Evolutionary conservation across 2,329 filamentous ascomycete genomes (phyloP).

Genomic region (Pezicula neosporulosa): DNA sequence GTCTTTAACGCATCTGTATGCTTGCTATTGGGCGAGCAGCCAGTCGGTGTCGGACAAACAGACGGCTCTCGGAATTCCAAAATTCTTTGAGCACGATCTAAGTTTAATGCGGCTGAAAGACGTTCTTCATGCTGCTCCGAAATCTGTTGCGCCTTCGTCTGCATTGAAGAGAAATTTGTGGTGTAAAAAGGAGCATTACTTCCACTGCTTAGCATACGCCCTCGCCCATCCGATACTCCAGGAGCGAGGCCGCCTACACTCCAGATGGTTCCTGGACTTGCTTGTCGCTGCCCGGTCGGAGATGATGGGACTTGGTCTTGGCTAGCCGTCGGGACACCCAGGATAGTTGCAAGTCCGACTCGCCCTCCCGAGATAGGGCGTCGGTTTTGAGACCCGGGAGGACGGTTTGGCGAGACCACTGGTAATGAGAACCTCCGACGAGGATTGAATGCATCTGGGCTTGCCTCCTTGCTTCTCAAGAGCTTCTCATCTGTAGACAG

Average conservation of each 20-base stretch:
- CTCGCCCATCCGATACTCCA: slow-evolving; percentile 59
- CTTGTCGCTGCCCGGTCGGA: slow-evolving; percentile 24
- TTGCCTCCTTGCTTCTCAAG: slow-evolving; percentile 37
- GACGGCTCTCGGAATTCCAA: slow-evolving; percentile 47
- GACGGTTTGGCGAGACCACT: slow-evolving; percentile 11
- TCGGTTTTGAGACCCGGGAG: slow-evolving; percentile 8
- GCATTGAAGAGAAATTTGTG: slow-evolving; percentile 42
- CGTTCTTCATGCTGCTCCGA: slow-evolving; percentile 67
- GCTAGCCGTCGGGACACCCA: slow-evolving; percentile 18
- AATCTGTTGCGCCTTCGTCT: slow-evolving; percentile 51
- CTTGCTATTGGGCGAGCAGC: slow-evolving; percentile 20
- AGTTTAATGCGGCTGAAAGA: slow-evolving; percentile 75
- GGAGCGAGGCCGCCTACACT: slow-evolving; percentile 68
- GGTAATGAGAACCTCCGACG: slow-evolving; percentile 24
- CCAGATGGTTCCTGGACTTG: slow-evolving; percentile 70
- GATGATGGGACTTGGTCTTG: slow-evolving; percentile 17
- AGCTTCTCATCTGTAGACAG: slow-evolving; percentile 43
- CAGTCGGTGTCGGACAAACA: slow-evolving; percentile 19
- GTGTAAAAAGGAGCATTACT: slow-evolving; percentile 67
- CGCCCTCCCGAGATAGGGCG: slow-evolving; percentile 19
- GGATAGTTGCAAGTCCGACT: slow-evolving; percentile 23
- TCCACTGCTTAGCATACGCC: slow-evolving; percentile 62
- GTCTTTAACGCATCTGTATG: slow-evolving; percentile 23
- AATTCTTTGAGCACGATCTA: slow-evolving; percentile 67
- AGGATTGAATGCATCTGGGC: slow-evolving; percentile 51